Base-by-base conservation (phyloP, 768 basidiomycete species). In the Serendipita vermifera region DNA sequence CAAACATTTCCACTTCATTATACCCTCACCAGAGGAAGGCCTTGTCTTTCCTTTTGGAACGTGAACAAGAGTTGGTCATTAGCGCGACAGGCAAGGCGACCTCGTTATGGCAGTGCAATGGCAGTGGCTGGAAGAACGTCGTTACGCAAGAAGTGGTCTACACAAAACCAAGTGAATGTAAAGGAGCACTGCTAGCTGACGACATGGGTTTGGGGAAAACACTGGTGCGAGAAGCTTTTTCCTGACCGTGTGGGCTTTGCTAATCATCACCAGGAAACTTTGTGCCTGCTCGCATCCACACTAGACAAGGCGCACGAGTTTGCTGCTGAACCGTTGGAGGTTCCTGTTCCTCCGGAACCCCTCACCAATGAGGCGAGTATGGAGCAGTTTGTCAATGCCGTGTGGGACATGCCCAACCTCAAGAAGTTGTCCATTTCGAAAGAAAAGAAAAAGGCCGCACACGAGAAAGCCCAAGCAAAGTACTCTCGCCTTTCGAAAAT, bases 11-110 rank as follows among this genome's bases (percentile, higher is more conserved):
- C 33, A 96, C 96, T 20, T 76, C 71, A 43, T 73, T 99, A 5
- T 99, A 98, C 70, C 90, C 94, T 17, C 96, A 99, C 74, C 96
- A 99, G 71, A 94, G 92, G 71, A 94, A 94, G 68, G 96, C 94
- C 22, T 75, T 99, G 17, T 91, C 94, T 1, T 99, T 99, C 70
- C 73, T 99, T 51, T 75, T 97, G 17, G 89, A 96, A 64, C 79
- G 96, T 66, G 83, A 87, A 67, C 76, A 80, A 59, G 87, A 89
- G 69, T 55, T 58, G 39, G 57, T 57, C 59, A 66, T 69, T 32
- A 73, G 74, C 33, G 62, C 69, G 39, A 75, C 79, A 68, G 87
- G 85, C 61, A 76, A 69, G 59, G 78, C 75, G 62, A 80, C 82
- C 13, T 83, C 85, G 5, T 67, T 90, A 36, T 90, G 87, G 86